phyloP scores from a whole-genome alignment of 805 yeast genomes.

The Yamadazyma ubonensis region DNA sequence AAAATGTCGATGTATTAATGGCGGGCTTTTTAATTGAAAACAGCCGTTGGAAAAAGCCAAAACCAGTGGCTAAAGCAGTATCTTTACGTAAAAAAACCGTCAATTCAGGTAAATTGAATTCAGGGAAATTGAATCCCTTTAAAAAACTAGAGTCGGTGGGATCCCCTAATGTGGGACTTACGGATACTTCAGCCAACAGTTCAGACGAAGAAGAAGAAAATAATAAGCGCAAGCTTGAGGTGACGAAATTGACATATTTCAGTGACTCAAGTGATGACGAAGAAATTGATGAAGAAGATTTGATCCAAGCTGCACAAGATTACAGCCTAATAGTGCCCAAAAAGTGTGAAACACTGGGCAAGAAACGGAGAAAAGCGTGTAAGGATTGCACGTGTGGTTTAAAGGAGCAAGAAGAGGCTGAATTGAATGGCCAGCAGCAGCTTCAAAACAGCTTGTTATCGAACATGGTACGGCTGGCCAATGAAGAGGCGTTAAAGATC shows the following conservation, averaged over 20 bases:
- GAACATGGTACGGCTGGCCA: conserved; percentile 51
- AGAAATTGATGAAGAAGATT: conserved; percentile 36
- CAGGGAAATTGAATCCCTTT: conserved; percentile 12
- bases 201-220: conserved; percentile 42
- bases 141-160: conserved; percentile 6
- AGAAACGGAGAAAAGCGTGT: conserved; percentile 86
- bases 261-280: conserved; percentile 53
- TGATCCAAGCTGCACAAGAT: conserved; percentile 26
- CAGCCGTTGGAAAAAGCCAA: conserved; percentile 56
- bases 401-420: conserved; percentile 79
- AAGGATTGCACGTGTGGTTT: conserved; percentile 98
- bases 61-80: conserved; percentile 27
- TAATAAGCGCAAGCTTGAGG: conserved; percentile 44
- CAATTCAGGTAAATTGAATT: neutral
- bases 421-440: conserved; percentile 44
- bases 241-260: conserved; percentile 53
- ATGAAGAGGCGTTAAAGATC: conserved; percentile 51
- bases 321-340: conserved; percentile 54
- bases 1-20: conserved; percentile 60
- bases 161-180: conserved; percentile 28
- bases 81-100: neutral
- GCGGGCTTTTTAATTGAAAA: conserved; percentile 58
- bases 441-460: conserved; percentile 47
- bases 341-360: conserved; percentile 54
- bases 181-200: conserved; percentile 46